Base-by-base conservation (phyloP, 306 rosid species). In the Hippophae rhamnoides region DNA sequence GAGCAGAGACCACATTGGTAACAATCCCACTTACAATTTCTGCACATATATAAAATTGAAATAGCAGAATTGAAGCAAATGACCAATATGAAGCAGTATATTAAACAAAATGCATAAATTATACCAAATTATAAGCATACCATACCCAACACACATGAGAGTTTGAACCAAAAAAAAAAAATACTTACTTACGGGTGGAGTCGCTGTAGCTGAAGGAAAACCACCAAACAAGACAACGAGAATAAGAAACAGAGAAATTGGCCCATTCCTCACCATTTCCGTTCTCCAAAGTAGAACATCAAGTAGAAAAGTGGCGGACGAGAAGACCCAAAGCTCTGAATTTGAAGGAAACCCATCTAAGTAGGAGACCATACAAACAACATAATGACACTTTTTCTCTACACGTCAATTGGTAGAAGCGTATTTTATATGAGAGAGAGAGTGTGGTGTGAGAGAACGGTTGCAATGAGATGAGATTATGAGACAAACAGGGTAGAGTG, bases 1-100 rank as follows among this genome's bases (percentile, higher is more conserved):
- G 81, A 66, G 94, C 68, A 73, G 99, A 86, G 52, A 80, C 86
- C 74, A 84, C 88, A 77, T 88, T 93, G 18, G 99, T 73, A 55
- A 86, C 89, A 76, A 87, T 69, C 58, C 89, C 89, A 41, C 88
- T 82, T 27, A 85, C 69, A 79, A 88, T 76, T 72, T 80, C 97
- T 92, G 88, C 73, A 66, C 13, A 64, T 64, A 61, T 65, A 44
- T 54, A 56, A 68, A 69, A 69, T 66, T 53, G 65, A 54, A 14
- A 51, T 41, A 52, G 9, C 55, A 47, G 42, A 7, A 48, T 7
- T 57, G 41, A 67, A 62, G 54, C 23, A 55, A 55, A 69, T 46
- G 48, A 41, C 18, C 9, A 61, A 60, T 44, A 67, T 51, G 42
- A 60, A 59, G 46, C 51, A 57, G 12, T 6, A 43, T 14, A 14